Percentiles rank a stretch among this genome's conserved stretches.
Evolutionary conservation across 2,329 filamentous ascomycete species (phyloP).

Genomic region (Rasamsonia emersonii): DNA sequence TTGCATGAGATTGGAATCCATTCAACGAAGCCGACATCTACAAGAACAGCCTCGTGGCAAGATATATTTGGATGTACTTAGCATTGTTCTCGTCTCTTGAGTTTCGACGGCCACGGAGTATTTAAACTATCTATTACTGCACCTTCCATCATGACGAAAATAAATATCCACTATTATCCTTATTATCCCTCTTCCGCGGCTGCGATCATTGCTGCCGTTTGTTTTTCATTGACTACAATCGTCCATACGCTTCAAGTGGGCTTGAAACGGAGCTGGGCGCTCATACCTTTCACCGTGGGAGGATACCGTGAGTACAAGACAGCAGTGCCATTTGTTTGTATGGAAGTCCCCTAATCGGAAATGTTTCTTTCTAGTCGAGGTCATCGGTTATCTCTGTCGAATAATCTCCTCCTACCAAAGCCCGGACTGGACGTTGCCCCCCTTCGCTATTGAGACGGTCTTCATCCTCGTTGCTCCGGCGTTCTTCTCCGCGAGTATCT

Average conservation of each 20-base stretch:
- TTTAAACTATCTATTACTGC: too few species aligned
- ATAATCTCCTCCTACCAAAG: slow-evolving; percentile 30
- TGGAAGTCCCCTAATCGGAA: not conserved
- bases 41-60: too few species aligned
- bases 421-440: slow-evolving; percentile 34
- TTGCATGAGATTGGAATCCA: too few species aligned
- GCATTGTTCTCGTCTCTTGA: too few species aligned
- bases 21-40: too few species aligned
- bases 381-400: slow-evolving; percentile 43
- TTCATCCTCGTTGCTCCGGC: slow-evolving; percentile 40
- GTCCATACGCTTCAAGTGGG: slow-evolving; percentile 33
- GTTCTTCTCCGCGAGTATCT: slow-evolving; percentile 40
- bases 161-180: too few species aligned
- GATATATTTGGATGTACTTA: too few species aligned
- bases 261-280: slow-evolving; percentile 38
- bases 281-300: slow-evolving; percentile 14
- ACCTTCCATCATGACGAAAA: too few species aligned
- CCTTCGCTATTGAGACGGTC: slow-evolving; percentile 35
- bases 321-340: not conserved
- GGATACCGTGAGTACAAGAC: slow-evolving; percentile 6
- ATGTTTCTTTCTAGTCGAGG: slow-evolving; percentile 40
- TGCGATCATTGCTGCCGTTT: too few species aligned
- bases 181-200: too few species aligned
- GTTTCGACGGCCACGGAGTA: too few species aligned
- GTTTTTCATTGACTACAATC: slow-evolving; percentile 31